Conservation (phyloP, 1,284 basidiomycete species). For the Trichosporon faecale region DNA sequence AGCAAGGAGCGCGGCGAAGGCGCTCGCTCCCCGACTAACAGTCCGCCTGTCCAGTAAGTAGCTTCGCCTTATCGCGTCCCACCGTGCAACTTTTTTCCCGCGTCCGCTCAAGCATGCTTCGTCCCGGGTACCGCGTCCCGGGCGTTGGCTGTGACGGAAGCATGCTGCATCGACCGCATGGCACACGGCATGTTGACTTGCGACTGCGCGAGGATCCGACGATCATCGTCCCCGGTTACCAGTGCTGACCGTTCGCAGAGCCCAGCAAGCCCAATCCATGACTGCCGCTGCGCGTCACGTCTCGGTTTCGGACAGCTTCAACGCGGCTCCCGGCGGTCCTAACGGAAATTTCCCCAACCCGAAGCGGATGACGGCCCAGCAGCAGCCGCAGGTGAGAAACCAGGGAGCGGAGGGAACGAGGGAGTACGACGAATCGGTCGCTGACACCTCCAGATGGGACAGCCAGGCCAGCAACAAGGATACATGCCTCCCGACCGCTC, state of each 20-base stretch:
- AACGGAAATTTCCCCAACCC: conserved; percentile 10
- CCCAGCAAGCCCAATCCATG: conserved; percentile 12
- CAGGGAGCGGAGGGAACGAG: neutral
- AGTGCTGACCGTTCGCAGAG: neutral
- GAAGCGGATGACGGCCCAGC: conserved; percentile 20
- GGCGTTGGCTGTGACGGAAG: neutral
- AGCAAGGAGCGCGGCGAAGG: conserved; percentile 24
- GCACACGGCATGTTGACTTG: neutral
- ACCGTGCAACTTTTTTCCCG: neutral
- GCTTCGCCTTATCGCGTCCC: neutral
- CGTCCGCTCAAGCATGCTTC: neutral
- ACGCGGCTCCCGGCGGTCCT: neutral
- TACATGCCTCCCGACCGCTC: conserved; percentile 8
- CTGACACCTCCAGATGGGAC: neutral
- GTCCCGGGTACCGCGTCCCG: neutral
- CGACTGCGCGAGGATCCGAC: neutral
- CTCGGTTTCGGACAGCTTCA: conserved; percentile 22
- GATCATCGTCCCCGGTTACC: neutral
- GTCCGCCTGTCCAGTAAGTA: conserved; percentile 24
- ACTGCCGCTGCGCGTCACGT: conserved; percentile 18
- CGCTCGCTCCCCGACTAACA: conserved; percentile 25
- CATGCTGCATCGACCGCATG: neutral
- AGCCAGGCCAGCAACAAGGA: neutral
- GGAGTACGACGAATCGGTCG: neutral
- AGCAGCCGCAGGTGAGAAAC: conserved; percentile 1